Evolutionary conservation across 805 yeast genomes (phyloP).

Genomic region (Saccharomycopsis sp.): DNA sequence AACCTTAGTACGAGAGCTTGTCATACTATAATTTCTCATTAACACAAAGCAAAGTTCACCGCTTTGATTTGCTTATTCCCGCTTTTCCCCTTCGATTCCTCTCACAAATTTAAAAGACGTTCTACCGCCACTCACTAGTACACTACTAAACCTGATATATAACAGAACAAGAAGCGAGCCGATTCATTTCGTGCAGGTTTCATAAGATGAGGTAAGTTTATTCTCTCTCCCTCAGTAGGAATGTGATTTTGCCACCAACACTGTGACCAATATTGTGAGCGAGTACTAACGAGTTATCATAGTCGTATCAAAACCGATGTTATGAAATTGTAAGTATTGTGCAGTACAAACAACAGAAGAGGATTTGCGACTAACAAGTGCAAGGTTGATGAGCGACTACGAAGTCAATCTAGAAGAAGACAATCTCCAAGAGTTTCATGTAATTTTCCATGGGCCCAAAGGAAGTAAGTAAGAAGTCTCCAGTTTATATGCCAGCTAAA

Average conservation of each 20-base stretch:
- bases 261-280: not conserved
- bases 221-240: not conserved
- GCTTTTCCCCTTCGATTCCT: too few relatives aligned
- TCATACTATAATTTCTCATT: not conserved
- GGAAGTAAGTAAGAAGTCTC: conserved; percentile 42
- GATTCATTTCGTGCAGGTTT: too few relatives aligned
- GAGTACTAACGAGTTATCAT: not conserved
- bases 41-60: not conserved
- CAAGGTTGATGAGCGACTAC: conserved; percentile 82
- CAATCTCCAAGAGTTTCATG: conserved; percentile 79
- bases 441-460: conserved; percentile 78
- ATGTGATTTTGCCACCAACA: not conserved
- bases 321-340: conserved; percentile 67
- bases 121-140: too few relatives aligned
- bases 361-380: not conserved
- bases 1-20: not conserved
- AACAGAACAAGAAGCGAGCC: too few relatives aligned
- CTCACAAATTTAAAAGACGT: too few relatives aligned
- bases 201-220: not conserved
- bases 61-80: too few relatives aligned
- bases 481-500: not conserved
- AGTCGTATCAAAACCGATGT: conserved; percentile 86
- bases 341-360: not conserved
- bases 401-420: conserved; percentile 81
- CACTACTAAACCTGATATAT: too few relatives aligned